Conservation (phyloP, 139 green algal species). For the Tetradesmus obliquus region DNA sequence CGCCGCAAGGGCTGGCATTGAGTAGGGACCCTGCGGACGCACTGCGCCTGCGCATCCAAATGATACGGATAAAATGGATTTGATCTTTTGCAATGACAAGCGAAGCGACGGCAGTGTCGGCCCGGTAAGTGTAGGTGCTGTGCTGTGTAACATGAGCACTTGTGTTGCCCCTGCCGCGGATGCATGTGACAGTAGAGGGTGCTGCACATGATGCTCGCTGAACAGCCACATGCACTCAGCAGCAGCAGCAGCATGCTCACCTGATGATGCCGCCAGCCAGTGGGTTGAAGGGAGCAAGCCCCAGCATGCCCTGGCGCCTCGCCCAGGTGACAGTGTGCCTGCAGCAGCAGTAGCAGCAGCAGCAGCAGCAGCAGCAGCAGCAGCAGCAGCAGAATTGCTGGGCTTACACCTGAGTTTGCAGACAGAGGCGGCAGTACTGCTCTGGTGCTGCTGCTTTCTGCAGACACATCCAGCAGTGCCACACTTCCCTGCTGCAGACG, state of each 20-base stretch:
- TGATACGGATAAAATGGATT: no score
- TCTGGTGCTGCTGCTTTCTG: no score
- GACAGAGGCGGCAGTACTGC: no score
- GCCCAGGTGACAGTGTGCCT: constrained; percentile 69
- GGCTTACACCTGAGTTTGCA: neutral
- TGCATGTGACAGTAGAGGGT: neutral
- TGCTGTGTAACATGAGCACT: no score
- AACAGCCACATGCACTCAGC: no score
- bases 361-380: neutral
- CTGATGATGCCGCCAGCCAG: neutral
- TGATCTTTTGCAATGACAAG: no score
- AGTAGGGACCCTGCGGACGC: neutral
- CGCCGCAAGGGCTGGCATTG: neutral
- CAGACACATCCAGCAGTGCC: no score
- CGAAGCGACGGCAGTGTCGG: no score
- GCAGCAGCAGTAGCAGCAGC: constrained; percentile 21
- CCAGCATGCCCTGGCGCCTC: constrained; percentile 68
- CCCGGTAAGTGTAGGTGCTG: no score
- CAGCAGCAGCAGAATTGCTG: neutral
- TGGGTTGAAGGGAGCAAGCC: constrained; percentile 62
- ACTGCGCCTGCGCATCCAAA: neutral
- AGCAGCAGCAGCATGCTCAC: neutral
- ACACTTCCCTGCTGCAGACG: no score
- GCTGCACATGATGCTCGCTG: neutral
- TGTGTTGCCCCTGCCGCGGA: neutral